phyloP scores from a whole-genome alignment of 352 stramenopile genomes.

The Phytophthora pseudosyringae region DNA sequence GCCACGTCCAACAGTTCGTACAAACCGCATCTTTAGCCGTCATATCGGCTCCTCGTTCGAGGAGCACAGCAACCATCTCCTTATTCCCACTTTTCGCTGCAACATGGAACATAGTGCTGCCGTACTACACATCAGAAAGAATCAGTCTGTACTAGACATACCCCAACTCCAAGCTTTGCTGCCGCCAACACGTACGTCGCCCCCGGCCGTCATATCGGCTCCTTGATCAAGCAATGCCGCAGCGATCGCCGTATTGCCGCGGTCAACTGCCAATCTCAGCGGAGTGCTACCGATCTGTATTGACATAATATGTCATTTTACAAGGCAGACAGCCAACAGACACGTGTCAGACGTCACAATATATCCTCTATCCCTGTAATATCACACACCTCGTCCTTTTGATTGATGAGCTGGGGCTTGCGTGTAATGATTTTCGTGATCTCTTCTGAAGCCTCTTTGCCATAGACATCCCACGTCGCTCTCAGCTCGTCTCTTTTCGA shows the following conservation, averaged over 20 bases:
- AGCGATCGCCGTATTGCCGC: neutral
- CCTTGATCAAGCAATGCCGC: neutral
- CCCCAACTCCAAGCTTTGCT: neutral
- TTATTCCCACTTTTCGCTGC: slow-evolving; percentile 70
- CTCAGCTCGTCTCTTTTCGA: neutral
- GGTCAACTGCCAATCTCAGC: slow-evolving; percentile 2
- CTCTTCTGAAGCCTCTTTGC: neutral
- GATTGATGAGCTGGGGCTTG: neutral
- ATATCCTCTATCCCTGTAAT: neutral
- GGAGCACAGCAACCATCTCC: slow-evolving; percentile 61
- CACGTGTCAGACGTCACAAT: neutral
- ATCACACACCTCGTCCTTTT: neutral
- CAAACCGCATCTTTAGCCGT: neutral
- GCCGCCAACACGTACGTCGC: neutral
- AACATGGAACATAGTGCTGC: slow-evolving; percentile 64
- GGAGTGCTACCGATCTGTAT: neutral
- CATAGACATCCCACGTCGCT: neutral
- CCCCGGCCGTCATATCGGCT: neutral
- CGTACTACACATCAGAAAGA: slow-evolving; percentile 23
- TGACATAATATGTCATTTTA: neutral
- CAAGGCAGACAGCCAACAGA: neutral
- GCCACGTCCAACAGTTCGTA: neutral
- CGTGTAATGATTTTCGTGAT: neutral
- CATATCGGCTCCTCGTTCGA: slow-evolving; percentile 59
- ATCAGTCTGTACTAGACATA: neutral